Evolutionary conservation across 495 filamentous ascomycete genomes (phyloP).

Genomic region (Aspergillus avenaceus): DNA sequence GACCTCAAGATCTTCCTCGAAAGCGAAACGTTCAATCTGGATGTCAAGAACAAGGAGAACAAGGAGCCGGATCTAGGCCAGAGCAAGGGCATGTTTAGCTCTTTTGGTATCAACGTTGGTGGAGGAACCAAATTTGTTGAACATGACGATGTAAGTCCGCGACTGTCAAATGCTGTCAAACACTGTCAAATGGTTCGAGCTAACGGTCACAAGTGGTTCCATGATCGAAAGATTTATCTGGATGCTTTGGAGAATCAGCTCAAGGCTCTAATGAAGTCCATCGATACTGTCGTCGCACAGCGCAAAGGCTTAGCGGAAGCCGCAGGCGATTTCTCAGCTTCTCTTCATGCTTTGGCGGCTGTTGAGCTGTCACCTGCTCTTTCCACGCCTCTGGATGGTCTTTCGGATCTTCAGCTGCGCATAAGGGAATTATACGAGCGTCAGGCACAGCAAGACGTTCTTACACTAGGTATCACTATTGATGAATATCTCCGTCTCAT

Average conservation of each 20-base stretch:
- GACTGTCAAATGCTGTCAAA: neutral
- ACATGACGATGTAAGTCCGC: constrained; percentile 80
- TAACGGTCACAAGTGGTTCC: constrained; percentile 72
- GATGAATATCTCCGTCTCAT: constrained; percentile 98
- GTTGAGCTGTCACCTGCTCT: constrained; percentile 88
- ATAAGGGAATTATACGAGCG: constrained; percentile 94
- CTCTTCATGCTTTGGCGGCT: constrained; percentile 80
- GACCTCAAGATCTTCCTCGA: constrained; percentile 96
- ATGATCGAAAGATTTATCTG: constrained; percentile 89
- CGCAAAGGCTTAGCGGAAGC: constrained; percentile 90
- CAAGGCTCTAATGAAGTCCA: constrained; percentile 87
- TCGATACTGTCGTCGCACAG: constrained; percentile 86
- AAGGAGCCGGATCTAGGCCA: constrained; percentile 81
- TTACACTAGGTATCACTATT: constrained; percentile 94
- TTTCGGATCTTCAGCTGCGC: constrained; percentile 88
- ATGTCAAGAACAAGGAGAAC: constrained; percentile 97
- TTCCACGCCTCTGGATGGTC: constrained; percentile 79
- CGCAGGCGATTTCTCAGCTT: constrained; percentile 85
- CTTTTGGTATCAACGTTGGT: constrained; percentile 73
- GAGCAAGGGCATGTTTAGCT: constrained; percentile 88
- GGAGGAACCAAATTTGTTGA: constrained; percentile 85
- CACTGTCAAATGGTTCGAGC: too few species aligned
- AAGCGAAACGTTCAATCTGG: constrained; percentile 89
- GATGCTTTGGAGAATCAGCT: constrained; percentile 94
- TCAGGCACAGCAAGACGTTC: constrained; percentile 93